These are phyloP conservation scores for Gymnopus androsaceus DNA, from an alignment of 1,284 basidiomycete genomes.

Conservation along the genomic window DNA sequence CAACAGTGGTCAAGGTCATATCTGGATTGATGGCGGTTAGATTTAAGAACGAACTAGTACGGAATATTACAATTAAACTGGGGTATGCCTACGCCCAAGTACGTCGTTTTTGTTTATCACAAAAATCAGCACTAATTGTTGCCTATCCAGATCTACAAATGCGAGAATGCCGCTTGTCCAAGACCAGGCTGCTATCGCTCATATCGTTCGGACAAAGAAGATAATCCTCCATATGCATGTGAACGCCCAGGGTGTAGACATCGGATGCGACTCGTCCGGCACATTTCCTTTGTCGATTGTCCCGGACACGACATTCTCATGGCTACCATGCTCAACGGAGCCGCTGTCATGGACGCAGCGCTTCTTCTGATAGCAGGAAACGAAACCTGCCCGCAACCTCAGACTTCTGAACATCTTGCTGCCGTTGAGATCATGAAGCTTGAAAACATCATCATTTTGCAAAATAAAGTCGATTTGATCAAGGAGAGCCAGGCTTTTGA, in stretches of 20 bases:
- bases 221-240: constrained; percentile 89
- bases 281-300: constrained; percentile 96
- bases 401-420: constrained; percentile 97
- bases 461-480: constrained; percentile 97
- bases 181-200: constrained; percentile 93
- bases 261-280: constrained; percentile 88
- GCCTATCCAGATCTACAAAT: constrained; percentile 89
- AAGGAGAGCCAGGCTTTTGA: constrained; percentile 90
- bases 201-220: constrained; percentile 93
- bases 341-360: constrained; percentile 99
- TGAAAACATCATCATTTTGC: constrained; percentile 96
- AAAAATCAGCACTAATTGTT: constrained; percentile 15
- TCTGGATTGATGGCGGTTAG: constrained; percentile 98
- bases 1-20: constrained; percentile 98
- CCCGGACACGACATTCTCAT: constrained; percentile 96
- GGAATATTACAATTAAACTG: constrained; percentile 99
- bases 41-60: constrained; percentile 98
- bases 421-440: constrained; percentile 99
- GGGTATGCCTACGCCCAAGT: constrained; percentile 99
- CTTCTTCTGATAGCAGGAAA: constrained; percentile 94
- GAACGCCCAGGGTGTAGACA: constrained; percentile 91
- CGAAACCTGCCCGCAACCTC: constrained; percentile 98
- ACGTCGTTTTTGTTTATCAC: constrained; percentile 30
- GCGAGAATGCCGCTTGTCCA: constrained; percentile 90
- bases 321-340: constrained; percentile 99